These are phyloP conservation scores for Lasiosphaeriaceae sp. DNA, from an alignment of 495 filamentous ascomycete species.

Conservation along the genomic window DNA sequence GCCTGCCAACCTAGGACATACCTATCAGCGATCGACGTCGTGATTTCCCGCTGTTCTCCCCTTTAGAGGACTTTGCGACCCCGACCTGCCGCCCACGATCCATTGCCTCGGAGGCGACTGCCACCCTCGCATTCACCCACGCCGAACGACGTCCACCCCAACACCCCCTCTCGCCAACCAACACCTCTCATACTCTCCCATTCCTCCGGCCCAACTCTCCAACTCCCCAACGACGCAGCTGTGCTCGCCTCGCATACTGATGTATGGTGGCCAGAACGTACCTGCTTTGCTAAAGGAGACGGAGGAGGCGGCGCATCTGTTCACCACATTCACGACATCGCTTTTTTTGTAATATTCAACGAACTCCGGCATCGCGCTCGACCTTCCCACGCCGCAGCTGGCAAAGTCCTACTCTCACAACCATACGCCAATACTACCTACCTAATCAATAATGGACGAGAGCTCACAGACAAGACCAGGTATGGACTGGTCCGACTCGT, in stretches of 20 bases:
- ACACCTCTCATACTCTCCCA: neutral
- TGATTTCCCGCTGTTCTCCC: too few relatives aligned
- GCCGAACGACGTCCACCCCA: too few relatives aligned
- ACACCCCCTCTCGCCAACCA: too few relatives aligned
- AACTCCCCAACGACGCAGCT: neutral
- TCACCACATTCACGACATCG: neutral
- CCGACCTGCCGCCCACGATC: too few relatives aligned
- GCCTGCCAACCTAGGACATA: too few relatives aligned
- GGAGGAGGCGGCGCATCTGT: conserved; percentile 11
- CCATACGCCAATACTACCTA: too few relatives aligned
- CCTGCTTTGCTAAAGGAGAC: conserved; percentile 12
- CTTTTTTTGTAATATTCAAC: neutral
- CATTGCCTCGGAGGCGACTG: too few relatives aligned
- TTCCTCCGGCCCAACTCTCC: neutral
- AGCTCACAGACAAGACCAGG: conserved; percentile 7
- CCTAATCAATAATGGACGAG: conserved; percentile 25
- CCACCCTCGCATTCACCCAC: too few relatives aligned
- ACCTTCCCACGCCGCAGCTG: neutral
- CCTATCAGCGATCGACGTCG: too few relatives aligned
- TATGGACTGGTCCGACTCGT: conserved; percentile 34
- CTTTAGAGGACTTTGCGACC: too few relatives aligned
- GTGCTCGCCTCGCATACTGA: conserved; percentile 11
- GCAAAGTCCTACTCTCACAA: neutral
- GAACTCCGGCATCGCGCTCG: neutral
- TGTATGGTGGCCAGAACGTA: conserved; percentile 20